Evolutionary conservation across 352 stramenopile genomes (phyloP).

Genomic region (Pythium dissimile): DNA sequence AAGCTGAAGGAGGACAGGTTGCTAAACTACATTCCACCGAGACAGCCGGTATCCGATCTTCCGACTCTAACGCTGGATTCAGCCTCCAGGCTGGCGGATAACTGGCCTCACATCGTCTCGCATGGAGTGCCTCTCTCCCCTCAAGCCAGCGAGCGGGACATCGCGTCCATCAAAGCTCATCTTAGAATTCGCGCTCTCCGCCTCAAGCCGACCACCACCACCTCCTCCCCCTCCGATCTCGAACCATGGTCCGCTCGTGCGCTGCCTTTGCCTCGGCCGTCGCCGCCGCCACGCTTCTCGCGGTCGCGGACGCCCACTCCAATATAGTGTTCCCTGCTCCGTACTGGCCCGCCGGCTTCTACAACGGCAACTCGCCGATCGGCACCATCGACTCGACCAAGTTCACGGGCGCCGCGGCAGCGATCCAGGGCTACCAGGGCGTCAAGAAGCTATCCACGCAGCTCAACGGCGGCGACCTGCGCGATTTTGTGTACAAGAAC

Average conservation of each 20-base stretch:
- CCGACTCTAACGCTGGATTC: not conserved
- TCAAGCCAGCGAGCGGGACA: not conserved
- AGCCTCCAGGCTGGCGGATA: not conserved
- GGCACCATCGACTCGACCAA: constrained; percentile 3
- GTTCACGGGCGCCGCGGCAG: not conserved
- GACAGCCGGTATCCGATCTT: not conserved
- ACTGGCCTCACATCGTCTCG: not conserved
- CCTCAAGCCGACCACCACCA: not conserved
- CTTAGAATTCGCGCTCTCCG: constrained; percentile 6
- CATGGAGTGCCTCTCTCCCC: not conserved
- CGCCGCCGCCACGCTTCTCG: not conserved
- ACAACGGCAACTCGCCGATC: constrained; percentile 14
- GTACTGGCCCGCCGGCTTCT: constrained; percentile 11
- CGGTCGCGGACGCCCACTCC: constrained; percentile 12
- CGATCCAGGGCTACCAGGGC: constrained; percentile 11
- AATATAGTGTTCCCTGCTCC: constrained; percentile 4
- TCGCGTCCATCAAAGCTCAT: constrained; percentile 7
- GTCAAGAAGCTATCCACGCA: constrained; percentile 1
- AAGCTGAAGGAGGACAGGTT: too few species aligned
- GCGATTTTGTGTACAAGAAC: constrained; percentile 10
- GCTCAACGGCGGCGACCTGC: not conserved
- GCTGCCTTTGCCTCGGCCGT: constrained; percentile 9
- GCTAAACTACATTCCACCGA: not conserved
- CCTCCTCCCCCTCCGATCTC: not conserved
- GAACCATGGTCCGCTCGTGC: constrained; percentile 20